Evolutionary conservation across 129 eudicot genomes (phyloP).

Genomic region (Daucus carota): DNA sequence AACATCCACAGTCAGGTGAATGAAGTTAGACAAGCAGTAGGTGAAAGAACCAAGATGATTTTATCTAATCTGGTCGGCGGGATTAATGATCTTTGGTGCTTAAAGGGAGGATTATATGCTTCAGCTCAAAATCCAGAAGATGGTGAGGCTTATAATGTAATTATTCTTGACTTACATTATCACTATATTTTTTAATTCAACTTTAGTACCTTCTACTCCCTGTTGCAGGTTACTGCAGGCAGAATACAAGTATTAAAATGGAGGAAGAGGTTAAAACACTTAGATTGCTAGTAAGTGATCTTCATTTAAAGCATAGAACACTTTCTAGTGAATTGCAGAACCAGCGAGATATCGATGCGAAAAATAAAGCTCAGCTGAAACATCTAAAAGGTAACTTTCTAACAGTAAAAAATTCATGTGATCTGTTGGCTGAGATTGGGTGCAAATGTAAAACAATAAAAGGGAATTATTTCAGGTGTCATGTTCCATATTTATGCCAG

Average conservation of each 20-base stretch:
- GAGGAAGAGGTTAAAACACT: slow-evolving; percentile 51
- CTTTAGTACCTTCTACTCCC: slow-evolving; percentile 1
- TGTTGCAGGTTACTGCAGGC: slow-evolving; percentile 46
- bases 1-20: slow-evolving; percentile 26
- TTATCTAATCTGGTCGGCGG: slow-evolving; percentile 46
- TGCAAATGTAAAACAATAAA: background rate
- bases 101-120: slow-evolving; percentile 48
- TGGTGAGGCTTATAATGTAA: slow-evolving; percentile 31
- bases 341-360: slow-evolving; percentile 67
- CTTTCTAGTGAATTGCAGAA: slow-evolving; percentile 53
- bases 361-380: slow-evolving; percentile 63
- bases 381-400: slow-evolving; percentile 53
- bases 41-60: slow-evolving; percentile 40
- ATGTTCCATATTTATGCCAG: background rate
- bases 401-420: background rate
- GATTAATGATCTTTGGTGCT: slow-evolving; percentile 43
- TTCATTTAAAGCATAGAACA: slow-evolving; percentile 73
- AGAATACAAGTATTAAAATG: slow-evolving; percentile 38
- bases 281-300: slow-evolving; percentile 47
- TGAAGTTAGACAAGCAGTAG: slow-evolving; percentile 33
- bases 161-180: background rate
- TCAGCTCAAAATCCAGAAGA: slow-evolving; percentile 42
- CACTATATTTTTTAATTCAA: background rate
- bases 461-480: background rate
- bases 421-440: background rate